Evolutionary conservation across 2,329 filamentous ascomycete genomes (phyloP).

Genomic region (Colletotrichum eleusines): DNA sequence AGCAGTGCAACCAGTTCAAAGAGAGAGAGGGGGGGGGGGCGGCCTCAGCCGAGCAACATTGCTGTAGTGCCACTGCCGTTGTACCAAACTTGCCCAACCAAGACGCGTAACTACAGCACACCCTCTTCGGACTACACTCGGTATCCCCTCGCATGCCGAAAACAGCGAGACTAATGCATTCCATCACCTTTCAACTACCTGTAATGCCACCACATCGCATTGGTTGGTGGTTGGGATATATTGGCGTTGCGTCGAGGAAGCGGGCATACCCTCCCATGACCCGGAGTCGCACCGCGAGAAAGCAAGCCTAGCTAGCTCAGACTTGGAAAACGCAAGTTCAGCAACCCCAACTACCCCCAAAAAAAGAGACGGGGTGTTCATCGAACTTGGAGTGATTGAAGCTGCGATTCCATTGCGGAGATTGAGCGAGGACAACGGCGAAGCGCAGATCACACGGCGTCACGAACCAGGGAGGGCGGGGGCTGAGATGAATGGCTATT

Average conservation of each 20-base stretch:
- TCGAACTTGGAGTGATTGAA: too few species aligned
- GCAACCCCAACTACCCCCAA: conserved; percentile 11
- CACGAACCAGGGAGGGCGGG: not conserved
- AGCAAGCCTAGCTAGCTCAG: not conserved
- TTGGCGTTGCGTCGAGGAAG: conserved; percentile 19
- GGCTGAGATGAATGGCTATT: not conserved
- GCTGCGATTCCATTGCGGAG: not conserved
- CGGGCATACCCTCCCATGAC: not conserved
- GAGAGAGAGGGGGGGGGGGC: conserved; percentile 17
- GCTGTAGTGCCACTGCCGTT: conserved; percentile 11
- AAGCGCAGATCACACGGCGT: conserved; percentile 13
- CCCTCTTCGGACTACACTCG: conserved; percentile 36
- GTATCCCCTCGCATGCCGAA: conserved; percentile 30
- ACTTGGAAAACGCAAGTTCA: conserved; percentile 2
- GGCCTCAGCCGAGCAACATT: conserved; percentile 25
- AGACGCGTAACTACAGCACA: conserved; percentile 29
- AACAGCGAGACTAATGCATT: conserved; percentile 34
- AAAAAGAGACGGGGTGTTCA: too few species aligned
- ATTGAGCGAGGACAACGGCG: conserved; percentile 1
- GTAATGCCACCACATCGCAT: conserved; percentile 7
- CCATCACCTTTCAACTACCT: conserved; percentile 20
- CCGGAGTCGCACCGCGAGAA: conserved; percentile 29
- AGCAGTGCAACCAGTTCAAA: not conserved
- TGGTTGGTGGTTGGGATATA: conserved; percentile 21
- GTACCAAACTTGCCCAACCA: conserved; percentile 6